These are phyloP conservation scores for Lactarius hengduanensis DNA, from an alignment of 768 basidiomycete species.

Conservation along the genomic window DNA sequence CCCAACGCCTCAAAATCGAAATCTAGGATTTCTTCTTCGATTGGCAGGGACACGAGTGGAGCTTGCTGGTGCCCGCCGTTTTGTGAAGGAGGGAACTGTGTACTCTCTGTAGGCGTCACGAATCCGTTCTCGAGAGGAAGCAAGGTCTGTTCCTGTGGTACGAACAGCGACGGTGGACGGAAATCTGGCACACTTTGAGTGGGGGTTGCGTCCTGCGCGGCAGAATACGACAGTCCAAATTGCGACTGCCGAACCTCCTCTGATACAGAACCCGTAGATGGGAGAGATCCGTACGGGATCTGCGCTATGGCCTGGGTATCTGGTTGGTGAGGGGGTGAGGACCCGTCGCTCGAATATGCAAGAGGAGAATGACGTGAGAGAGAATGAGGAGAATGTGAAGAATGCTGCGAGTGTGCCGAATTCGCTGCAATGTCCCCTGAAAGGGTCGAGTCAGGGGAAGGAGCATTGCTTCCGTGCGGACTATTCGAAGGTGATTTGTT, in stretches of 20 bases:
- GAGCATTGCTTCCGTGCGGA: slow-evolving; percentile 13
- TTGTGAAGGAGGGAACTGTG: slow-evolving; percentile 6
- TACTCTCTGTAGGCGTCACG: neutral
- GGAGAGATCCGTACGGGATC: slow-evolving; percentile 3
- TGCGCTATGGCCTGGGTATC: slow-evolving; percentile 4
- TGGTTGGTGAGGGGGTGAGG: slow-evolving; percentile 9
- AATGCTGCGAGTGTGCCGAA: neutral
- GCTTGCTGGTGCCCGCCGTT: slow-evolving; percentile 5
- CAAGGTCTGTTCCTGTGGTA: slow-evolving; percentile 9
- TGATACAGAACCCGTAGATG: neutral
- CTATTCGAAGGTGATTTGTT: slow-evolving; percentile 21
- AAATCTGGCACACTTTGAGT: slow-evolving; percentile 8
- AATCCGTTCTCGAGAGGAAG: slow-evolving; percentile 12
- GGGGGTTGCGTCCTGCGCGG: slow-evolving; percentile 5
- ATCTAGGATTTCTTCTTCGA: slow-evolving; percentile 10
- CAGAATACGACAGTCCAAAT: slow-evolving; percentile 15
- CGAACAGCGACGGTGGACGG: neutral
- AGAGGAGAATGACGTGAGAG: neutral
- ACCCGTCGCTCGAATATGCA: slow-evolving; percentile 15
- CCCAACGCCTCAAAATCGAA: slow-evolving; percentile 16
- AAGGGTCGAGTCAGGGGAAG: slow-evolving; percentile 15
- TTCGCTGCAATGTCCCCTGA: slow-evolving; percentile 8
- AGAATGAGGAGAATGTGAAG: slow-evolving; percentile 12
- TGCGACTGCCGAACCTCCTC: slow-evolving; percentile 10
- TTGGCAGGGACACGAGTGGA: neutral